Conservation (phyloP, 1,139 yeast genomes). For the Yamadazyma aaseri region DNA sequence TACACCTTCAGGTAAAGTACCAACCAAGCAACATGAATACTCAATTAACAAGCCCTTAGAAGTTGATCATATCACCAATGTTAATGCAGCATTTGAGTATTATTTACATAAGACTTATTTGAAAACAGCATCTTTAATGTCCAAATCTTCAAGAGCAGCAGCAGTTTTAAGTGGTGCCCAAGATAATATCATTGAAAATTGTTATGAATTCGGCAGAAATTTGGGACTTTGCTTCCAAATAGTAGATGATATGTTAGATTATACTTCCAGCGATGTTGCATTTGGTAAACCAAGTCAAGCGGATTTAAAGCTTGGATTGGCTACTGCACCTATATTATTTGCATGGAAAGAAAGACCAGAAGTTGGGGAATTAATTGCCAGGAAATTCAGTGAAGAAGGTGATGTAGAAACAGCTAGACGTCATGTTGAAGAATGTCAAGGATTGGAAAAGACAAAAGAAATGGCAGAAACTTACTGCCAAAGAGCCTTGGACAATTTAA, state of each 20-base stretch:
- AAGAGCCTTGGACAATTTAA: slow-evolving; percentile 69
- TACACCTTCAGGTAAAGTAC: slow-evolving; percentile 62
- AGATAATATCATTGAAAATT: slow-evolving; percentile 70
- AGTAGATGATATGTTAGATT: slow-evolving; percentile 95
- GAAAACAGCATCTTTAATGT: slow-evolving; percentile 92
- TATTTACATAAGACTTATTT: slow-evolving; percentile 92
- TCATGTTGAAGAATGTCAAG: slow-evolving; percentile 69
- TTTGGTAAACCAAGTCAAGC: slow-evolving; percentile 97
- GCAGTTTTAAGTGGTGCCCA: slow-evolving; percentile 90
- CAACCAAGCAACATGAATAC: slow-evolving; percentile 59
- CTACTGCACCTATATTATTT: slow-evolving; percentile 93
- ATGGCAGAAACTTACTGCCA: slow-evolving; percentile 79
- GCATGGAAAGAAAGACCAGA: slow-evolving; percentile 92
- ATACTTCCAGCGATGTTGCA: slow-evolving; percentile 76
- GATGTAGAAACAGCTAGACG: slow-evolving; percentile 79
- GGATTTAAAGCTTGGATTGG: slow-evolving; percentile 88
- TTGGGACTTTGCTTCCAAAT: slow-evolving; percentile 94
- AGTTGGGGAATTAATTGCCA: slow-evolving; percentile 75
- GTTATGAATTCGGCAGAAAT: slow-evolving; percentile 90
- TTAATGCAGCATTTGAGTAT: slow-evolving; percentile 88
- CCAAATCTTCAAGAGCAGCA: slow-evolving; percentile 92
- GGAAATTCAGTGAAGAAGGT: slow-evolving; percentile 79
- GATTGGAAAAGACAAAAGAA: slow-evolving; percentile 71
- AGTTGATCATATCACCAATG: slow-evolving; percentile 65
- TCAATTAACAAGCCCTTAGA: slow-evolving; percentile 42